Conservation (phyloP, 352 stramenopile genomes). For the Pythium brachiatum region DNA sequence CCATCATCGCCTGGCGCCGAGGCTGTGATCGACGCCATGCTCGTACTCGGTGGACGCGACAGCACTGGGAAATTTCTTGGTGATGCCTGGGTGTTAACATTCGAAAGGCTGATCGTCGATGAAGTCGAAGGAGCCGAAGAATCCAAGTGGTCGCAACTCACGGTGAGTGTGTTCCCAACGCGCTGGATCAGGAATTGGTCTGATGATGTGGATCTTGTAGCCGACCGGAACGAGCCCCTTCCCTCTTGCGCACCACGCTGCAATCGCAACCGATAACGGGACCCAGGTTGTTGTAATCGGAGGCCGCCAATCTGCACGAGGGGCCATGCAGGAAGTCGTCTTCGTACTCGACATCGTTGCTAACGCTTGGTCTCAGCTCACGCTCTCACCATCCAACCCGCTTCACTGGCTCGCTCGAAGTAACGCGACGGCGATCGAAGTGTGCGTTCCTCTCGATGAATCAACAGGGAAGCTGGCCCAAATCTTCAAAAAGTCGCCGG, state of each 20-base stretch:
- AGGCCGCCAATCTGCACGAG: conserved; percentile 26
- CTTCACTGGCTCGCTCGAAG: conserved; percentile 11
- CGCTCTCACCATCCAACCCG: conserved; percentile 8
- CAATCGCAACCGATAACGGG: conserved; percentile 33
- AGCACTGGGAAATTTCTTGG: conserved; percentile 30
- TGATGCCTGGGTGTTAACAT: conserved; percentile 47
- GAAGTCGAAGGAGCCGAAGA: conserved; percentile 10
- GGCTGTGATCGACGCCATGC: conserved; percentile 30
- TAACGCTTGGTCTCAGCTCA: conserved; percentile 41
- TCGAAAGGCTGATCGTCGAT: conserved; percentile 14
- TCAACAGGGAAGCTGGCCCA: conserved; percentile 14
- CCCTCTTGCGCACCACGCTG: conserved; percentile 48
- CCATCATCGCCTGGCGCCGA: not conserved
- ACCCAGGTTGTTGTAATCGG: conserved; percentile 49
- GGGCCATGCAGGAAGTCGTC: conserved; percentile 34
- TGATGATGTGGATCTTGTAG: conserved; percentile 20
- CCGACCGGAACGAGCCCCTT: conserved; percentile 48
- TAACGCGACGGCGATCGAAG: conserved; percentile 10
- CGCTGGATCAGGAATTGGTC: not conserved
- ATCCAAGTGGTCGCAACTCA: conserved; percentile 37
- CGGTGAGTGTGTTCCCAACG: conserved; percentile 17
- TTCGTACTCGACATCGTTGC: conserved; percentile 47
- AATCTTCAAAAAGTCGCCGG: conserved; percentile 2
- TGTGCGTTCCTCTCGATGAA: conserved; percentile 21
- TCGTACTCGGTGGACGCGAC: conserved; percentile 51